phyloP scores from a whole-genome alignment of 441 rosid genomes.

The Jatropha multifida region DNA sequence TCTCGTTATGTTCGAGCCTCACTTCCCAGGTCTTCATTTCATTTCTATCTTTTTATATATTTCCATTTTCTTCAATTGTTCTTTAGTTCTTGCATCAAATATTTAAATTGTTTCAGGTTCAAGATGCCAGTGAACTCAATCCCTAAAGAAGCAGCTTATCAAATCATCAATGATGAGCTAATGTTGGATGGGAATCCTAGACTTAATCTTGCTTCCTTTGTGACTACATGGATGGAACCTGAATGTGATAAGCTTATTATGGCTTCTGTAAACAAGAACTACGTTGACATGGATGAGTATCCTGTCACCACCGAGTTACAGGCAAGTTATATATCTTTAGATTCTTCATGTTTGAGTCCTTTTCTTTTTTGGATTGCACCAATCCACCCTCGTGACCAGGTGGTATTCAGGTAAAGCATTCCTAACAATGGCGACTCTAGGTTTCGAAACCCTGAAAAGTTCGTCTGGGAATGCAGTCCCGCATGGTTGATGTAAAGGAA shows the following conservation, averaged over 20 bases:
- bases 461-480: too few species aligned
- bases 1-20: neutral
- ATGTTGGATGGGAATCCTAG: slow-evolving; percentile 75
- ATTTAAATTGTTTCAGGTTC: slow-evolving; percentile 35
- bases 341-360: too few species aligned
- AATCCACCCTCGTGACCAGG: too few species aligned
- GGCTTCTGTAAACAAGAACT: slow-evolving; percentile 82
- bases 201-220: slow-evolving; percentile 77
- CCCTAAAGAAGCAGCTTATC: slow-evolving; percentile 69
- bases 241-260: slow-evolving; percentile 92
- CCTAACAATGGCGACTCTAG: too few species aligned
- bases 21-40: neutral
- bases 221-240: slow-evolving; percentile 98
- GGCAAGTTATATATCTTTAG: slow-evolving; percentile 14
- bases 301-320: slow-evolving; percentile 95
- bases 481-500: too few species aligned
- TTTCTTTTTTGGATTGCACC: too few species aligned
- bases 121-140: slow-evolving; percentile 49
- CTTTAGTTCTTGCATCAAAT: too few species aligned
- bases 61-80: too few species aligned
- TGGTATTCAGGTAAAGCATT: too few species aligned
- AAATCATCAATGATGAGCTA: slow-evolving; percentile 69
- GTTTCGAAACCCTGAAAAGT: too few species aligned
- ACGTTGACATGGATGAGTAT: slow-evolving; percentile 61
- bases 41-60: too few species aligned